Evolutionary conservation across 2,329 filamentous ascomycete genomes (phyloP), one percentile per base, ranked within the genome.

Genomic region (Trichoderma koningii): DNA sequence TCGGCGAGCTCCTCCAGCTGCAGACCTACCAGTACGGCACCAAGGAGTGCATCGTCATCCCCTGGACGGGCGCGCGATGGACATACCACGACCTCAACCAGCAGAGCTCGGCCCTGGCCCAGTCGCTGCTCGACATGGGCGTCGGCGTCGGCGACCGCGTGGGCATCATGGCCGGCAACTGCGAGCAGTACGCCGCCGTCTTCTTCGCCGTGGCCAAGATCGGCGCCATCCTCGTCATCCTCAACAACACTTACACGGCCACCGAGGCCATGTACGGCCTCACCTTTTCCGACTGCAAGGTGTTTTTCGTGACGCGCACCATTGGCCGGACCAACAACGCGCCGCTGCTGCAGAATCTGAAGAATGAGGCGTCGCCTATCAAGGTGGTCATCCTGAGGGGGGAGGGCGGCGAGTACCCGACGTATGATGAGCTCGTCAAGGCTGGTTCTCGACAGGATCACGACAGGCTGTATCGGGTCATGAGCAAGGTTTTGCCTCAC

Each of bases 201-300:
- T 91, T 92, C 80, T 92, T 92, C 69, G 89, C 88, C 3, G 88
- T 87, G 12, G 86, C 87, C 47, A 82, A 85, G 53, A 82, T 90
- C 19, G 88, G 88, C 10, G 87, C 84, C 53, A 87, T 89, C 52
- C 80, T 93, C 60, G 90, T 93, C 30, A 91, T 93, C 51, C 79
- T 93, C 69, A 93, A 93, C 78, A 93, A 92, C 77, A 93, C 90
- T 0, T 93, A 93, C 73, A 93, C 90, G 1, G 82, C 87, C 2
- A 85, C 83, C 1, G 90, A 93, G 76, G 87, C 89, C 55, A 83
- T 87, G 73, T 89, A 90, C 75, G 90, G 88, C 10, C 76, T 93
- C 30, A 83, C 84, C 63, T 91, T 92, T 72, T 87, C 89, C 17
- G 89, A 86, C 69, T 92, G 88, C 77, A 89, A 87, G 70, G 74